A percentile compares a stretch with the other conserved stretches of the same genome.
Conservation (phyloP, 2,329 filamentous ascomycete genomes). For the Tricladium varicosporioides region DNA sequence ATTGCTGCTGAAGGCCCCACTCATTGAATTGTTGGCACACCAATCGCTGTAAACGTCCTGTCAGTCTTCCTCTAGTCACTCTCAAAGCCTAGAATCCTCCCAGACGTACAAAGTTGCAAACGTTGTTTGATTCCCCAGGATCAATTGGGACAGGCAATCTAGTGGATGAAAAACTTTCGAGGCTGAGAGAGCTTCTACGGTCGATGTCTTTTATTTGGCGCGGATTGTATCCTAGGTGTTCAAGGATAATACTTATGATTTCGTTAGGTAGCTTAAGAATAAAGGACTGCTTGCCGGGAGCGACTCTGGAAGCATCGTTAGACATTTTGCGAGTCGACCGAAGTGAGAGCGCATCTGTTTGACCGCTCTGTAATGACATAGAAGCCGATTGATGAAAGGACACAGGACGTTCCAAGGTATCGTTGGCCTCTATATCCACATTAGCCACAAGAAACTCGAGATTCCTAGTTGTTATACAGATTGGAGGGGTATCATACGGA, state of each 20-base stretch:
- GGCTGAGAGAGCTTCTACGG: conserved; percentile 11
- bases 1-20: conserved; percentile 4
- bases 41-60: conserved; percentile 2
- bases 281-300: too few relatives aligned
- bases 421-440: too few relatives aligned
- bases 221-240: conserved; percentile 3
- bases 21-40: conserved; percentile 5
- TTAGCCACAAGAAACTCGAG: too few relatives aligned
- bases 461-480: too few relatives aligned
- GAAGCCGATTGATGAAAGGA: not conserved
- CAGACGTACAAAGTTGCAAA: conserved; percentile 4
- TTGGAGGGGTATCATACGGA: too few relatives aligned
- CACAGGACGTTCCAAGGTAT: too few relatives aligned
- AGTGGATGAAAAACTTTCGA: conserved; percentile 9
- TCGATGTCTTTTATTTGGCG: conserved; percentile 3
- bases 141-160: not conserved
- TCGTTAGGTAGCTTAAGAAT: conserved; percentile 1
- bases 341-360: not conserved
- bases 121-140: not conserved
- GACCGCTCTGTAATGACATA: not conserved
- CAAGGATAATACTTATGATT: conserved; percentile 1
- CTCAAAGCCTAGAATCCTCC: too few relatives aligned
- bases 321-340: not conserved
- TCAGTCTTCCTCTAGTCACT: not conserved
- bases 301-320: conserved; percentile 1